These are phyloP conservation scores for Diutina siamensis DNA, from an alignment of 1,139 yeast genomes.

Conservation along the genomic window DNA sequence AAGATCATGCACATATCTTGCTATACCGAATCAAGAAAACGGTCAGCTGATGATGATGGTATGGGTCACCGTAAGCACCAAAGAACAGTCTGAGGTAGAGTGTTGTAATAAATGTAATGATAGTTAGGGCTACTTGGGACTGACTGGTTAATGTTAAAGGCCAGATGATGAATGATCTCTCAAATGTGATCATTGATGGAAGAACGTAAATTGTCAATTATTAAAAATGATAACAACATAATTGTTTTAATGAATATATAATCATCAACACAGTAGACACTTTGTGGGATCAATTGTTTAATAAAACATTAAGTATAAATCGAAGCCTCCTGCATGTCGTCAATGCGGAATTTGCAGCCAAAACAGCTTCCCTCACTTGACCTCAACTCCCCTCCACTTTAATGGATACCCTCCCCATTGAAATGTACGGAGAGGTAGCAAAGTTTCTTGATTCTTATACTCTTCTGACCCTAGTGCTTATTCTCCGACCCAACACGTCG, in stretches of 20 bases:
- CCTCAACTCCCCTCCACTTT: no score
- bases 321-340: no score
- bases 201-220: no score
- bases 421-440: background rate
- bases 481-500: background rate
- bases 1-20: constrained; percentile 74
- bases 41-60: constrained; percentile 23
- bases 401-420: background rate
- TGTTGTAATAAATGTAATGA: background rate
- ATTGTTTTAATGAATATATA: no score
- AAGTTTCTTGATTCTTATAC: background rate
- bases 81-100: background rate
- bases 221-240: no score
- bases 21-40: constrained; percentile 52
- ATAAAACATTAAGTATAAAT: background rate
- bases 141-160: background rate
- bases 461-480: background rate
- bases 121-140: background rate
- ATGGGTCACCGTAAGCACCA: background rate
- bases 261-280: no score
- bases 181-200: no score
- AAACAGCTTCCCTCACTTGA: no score
- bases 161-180: no score
- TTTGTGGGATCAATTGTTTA: background rate
- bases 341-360: no score